These are phyloP conservation scores for Quercus ilex DNA, from an alignment of 306 rosid genomes.

Conservation along the genomic window DNA sequence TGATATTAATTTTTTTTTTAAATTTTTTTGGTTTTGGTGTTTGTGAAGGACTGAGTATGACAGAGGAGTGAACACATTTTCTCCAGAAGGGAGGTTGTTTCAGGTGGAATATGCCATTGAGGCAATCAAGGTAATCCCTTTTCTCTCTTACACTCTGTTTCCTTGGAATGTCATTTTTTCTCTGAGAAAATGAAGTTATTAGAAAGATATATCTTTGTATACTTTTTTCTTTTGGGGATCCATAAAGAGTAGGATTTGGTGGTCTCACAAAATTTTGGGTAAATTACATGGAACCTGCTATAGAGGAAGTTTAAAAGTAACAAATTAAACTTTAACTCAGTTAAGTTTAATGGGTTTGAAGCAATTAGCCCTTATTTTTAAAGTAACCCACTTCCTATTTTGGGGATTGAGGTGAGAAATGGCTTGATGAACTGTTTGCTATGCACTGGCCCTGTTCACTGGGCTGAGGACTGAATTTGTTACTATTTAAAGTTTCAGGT, in stretches of 20 bases:
- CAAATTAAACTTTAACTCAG: too few relatives aligned
- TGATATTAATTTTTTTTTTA: not conserved
- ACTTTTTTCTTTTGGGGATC: not conserved
- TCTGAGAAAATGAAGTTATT: not conserved
- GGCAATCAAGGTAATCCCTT: conserved; percentile 74
- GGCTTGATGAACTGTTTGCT: too few relatives aligned
- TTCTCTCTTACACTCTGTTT: not conserved
- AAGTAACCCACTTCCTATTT: too few relatives aligned
- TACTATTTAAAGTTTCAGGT: too few relatives aligned
- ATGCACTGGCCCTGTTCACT: too few relatives aligned
- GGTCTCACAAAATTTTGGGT: too few relatives aligned
- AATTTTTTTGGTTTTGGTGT: conserved; percentile 1
- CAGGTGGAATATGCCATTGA: conserved; percentile 99
- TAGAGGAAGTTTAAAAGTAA: too few relatives aligned
- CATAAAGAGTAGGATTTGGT: not conserved
- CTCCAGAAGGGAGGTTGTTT: conserved; percentile 94
- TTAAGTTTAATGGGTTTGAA: too few relatives aligned
- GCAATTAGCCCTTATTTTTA: too few relatives aligned
- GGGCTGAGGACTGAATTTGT: too few relatives aligned
- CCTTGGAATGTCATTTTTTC: not conserved
- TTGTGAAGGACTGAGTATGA: conserved; percentile 88
- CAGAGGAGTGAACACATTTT: conserved; percentile 95
- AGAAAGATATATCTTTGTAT: not conserved
- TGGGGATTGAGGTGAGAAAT: too few relatives aligned
- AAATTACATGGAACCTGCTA: too few relatives aligned